A percentile compares a stretch with the other conserved stretches of the same genome.
These are phyloP conservation scores for Lactuca saligna DNA, from an alignment of 129 eudicot species.

Conservation along the genomic window DNA sequence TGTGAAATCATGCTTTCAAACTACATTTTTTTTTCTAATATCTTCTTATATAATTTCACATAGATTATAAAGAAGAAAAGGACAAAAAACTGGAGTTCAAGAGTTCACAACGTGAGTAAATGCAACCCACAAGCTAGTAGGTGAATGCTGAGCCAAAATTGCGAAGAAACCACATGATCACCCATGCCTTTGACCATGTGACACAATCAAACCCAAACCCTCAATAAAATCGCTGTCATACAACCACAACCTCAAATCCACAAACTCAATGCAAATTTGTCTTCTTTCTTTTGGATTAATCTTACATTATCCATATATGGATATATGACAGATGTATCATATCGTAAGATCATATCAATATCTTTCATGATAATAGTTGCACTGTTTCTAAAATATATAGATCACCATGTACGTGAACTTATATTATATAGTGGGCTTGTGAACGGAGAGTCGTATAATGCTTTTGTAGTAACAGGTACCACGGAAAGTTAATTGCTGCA, in stretches of 20 bases:
- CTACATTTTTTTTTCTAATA: neutral
- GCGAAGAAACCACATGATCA: slow-evolving; percentile 36
- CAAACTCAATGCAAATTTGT: slow-evolving; percentile 27
- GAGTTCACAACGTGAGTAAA: slow-evolving; percentile 31
- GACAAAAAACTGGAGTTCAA: neutral
- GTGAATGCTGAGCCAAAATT: slow-evolving; percentile 22
- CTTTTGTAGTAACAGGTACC: neutral
- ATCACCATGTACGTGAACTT: neutral
- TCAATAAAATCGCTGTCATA: slow-evolving; percentile 27
- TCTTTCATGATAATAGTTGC: neutral
- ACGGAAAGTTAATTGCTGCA: neutral
- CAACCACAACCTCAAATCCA: slow-evolving; percentile 31
- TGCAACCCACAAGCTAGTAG: slow-evolving; percentile 27
- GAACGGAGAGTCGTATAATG: neutral
- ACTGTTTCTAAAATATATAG: neutral
- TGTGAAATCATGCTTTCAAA: neutral
- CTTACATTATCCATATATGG: slow-evolving; percentile 30
- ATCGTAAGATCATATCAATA: slow-evolving; percentile 2
- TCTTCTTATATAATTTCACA: neutral
- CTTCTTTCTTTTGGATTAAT: slow-evolving; percentile 16
- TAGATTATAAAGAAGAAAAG: neutral
- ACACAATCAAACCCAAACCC: slow-evolving; percentile 14
- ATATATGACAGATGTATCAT: slow-evolving; percentile 23
- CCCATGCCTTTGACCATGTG: slow-evolving; percentile 46
- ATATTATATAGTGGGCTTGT: neutral